Evolutionary conservation across 2,329 filamentous ascomycete species (phyloP), one percentile per base, ranked within the genome.

Genomic region (Ophiocordyceps camponoti-leonardi): DNA sequence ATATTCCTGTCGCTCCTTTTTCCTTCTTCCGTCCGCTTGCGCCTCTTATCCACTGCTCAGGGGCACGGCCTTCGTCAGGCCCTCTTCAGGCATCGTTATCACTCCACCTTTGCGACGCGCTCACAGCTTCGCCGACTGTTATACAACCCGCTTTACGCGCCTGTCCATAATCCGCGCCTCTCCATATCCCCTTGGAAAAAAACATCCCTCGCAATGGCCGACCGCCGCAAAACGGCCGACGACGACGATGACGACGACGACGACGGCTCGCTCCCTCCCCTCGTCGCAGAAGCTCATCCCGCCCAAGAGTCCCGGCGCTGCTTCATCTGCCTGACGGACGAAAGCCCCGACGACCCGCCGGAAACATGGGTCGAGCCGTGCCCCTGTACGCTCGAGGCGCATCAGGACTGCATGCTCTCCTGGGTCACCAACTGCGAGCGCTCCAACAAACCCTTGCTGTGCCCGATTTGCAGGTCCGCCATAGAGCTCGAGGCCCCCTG

Each of bases 391-490:
- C 71, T 98, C 37, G 84, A 85, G 46, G 92, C 88, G 1, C 92
- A 98, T 60, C 87, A 96, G 60, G 75, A 79, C 49, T 94, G 88
- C 59, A 72, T 96, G 52, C 71, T 96, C 37, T 83, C 86, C 55
- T 98, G 88, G 88, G 82, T 96, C 18, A 82, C 85, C n/a, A 86
- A 94, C 58, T 77, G 86, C 57, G 87, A 95, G 63, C 73, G 62
- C 48, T 62, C 73, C 58, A 60, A 69, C 59, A 76, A 77, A 46
- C 79, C 79, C 49, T 77, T 95, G 50, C 67, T 76, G 45, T 98
- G 92, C 58, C 90, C 90, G 2, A 84, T 94, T 50, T 98, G 92
- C 72, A 92, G 94, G 60, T 74, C 79, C 2, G 73, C 78, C 52
- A 94, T 96, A 54, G 67, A 75, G 45, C 69, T 96, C 26, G 75